Evolutionary conservation across 2,329 filamentous ascomycete genomes (phyloP).

Genomic region (Rhynchosporium secalis): DNA sequence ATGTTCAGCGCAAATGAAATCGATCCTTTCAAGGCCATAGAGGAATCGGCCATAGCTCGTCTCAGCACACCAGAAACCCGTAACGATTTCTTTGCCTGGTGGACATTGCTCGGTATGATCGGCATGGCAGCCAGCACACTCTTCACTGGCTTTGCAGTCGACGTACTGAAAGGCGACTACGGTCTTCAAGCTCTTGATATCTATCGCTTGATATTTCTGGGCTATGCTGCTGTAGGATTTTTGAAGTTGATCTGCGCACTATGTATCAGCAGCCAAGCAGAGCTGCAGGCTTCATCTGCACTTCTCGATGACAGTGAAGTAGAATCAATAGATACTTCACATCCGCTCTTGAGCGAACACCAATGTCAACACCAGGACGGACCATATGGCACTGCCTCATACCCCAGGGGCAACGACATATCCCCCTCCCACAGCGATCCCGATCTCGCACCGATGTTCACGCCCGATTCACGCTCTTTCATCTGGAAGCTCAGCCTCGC

Average conservation of each 20-base stretch:
- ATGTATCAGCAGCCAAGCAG: background rate
- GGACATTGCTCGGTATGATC: background rate
- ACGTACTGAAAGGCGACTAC: background rate
- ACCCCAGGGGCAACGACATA: background rate
- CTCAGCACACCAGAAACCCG: background rate
- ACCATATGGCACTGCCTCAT: background rate
- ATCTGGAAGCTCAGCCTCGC: slow-evolving; percentile 2
- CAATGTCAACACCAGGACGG: background rate
- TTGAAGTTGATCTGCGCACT: background rate
- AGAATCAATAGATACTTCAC: background rate
- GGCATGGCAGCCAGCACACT: slow-evolving; percentile 1
- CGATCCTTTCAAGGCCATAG: slow-evolving; percentile 12
- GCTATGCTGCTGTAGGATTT: background rate
- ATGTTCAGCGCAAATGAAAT: slow-evolving; percentile 7
- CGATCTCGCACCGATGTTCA: background rate
- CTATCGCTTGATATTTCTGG: slow-evolving; percentile 1
- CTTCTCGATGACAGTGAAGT: background rate
- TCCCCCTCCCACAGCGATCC: background rate
- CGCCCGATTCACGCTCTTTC: slow-evolving; percentile 3
- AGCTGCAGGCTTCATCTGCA: background rate
- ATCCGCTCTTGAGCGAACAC: background rate
- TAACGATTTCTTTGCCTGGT: slow-evolving; percentile 16
- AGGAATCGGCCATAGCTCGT: slow-evolving; percentile 13
- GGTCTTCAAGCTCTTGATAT: background rate
- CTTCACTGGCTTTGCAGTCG: background rate